Conservation (phyloP, 108 stramenopile species). For the Mayamaea pseudoterrestris region DNA sequence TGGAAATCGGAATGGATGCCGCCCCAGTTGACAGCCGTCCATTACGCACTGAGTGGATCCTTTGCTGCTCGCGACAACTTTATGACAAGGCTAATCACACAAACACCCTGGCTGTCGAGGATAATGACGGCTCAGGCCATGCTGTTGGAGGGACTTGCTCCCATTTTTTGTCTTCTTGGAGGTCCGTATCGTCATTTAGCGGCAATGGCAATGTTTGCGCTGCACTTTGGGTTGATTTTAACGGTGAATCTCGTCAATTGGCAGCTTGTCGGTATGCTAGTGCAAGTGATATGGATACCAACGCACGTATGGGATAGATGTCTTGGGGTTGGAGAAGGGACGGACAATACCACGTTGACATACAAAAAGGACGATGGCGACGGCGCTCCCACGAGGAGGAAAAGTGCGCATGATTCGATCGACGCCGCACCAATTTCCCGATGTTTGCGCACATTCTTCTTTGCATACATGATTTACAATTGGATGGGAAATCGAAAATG, state of each 20-base stretch:
- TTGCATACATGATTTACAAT: slow-evolving; percentile 11
- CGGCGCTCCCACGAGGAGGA: background rate
- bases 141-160: slow-evolving; percentile 2
- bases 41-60: slow-evolving; percentile 10
- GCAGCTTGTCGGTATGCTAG: slow-evolving; percentile 5
- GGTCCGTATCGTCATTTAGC: slow-evolving; percentile 1
- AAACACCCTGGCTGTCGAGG: background rate
- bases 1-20: slow-evolving; percentile 10
- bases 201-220: background rate
- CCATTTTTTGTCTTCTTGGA: slow-evolving; percentile 4
- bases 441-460: slow-evolving; percentile 2
- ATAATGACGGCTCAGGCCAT: slow-evolving; percentile 8
- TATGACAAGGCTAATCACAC: slow-evolving; percentile 1
- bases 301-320: slow-evolving; percentile 5
- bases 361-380: slow-evolving; percentile 8
- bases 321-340: background rate
- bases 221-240: slow-evolving; percentile 9
- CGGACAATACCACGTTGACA: no score
- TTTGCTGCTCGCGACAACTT: slow-evolving; percentile 4
- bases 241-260: slow-evolving; percentile 10
- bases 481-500: slow-evolving; percentile 8
- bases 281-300: slow-evolving; percentile 7
- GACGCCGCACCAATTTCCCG: background rate
- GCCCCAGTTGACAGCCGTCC: slow-evolving; percentile 8
- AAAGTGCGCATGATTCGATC: background rate